Evolutionary conservation across 78 protist genomes (phyloP).

Genomic region (Dictyostelium purpureum): DNA sequence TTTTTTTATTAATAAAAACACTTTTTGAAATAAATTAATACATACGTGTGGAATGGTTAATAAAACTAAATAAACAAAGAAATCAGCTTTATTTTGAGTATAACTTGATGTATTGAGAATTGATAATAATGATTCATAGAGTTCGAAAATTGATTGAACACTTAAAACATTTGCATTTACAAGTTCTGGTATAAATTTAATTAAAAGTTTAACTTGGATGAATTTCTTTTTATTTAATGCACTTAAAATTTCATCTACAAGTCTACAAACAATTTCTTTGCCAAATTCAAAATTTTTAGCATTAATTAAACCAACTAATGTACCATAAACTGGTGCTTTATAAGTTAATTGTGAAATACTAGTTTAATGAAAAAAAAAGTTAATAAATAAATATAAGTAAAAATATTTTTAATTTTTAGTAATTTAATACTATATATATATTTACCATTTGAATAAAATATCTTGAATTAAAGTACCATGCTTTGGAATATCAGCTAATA

Average conservation of each 20-base stretch:
- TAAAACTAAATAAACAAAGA: slow-evolving; percentile 45
- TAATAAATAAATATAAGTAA: background rate
- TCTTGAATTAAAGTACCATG: slow-evolving; percentile 26
- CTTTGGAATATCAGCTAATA: slow-evolving; percentile 43
- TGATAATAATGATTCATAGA: slow-evolving; percentile 40
- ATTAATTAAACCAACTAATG: slow-evolving; percentile 62
- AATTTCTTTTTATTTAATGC: slow-evolving; percentile 44
- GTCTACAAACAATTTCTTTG: slow-evolving; percentile 62
- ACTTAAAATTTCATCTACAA: slow-evolving; percentile 47
- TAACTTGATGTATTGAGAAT: background rate
- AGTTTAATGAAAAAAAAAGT: background rate
- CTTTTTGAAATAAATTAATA: background rate
- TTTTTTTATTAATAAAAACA: background rate
- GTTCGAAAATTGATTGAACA: slow-evolving; percentile 23
- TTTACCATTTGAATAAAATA: slow-evolving; percentile 66
- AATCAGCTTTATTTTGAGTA: slow-evolving; percentile 66
- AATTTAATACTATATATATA: background rate
- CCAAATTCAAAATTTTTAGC: slow-evolving; percentile 62
- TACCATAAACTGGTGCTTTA: slow-evolving; percentile 74
- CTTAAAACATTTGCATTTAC: slow-evolving; percentile 35
- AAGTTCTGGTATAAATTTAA: slow-evolving; percentile 35
- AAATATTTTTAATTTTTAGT: background rate
- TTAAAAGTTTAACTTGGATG: slow-evolving; percentile 1
- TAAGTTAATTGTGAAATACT: slow-evolving; percentile 57
- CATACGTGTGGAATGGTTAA: slow-evolving; percentile 56